Evolutionary conservation across 2,329 filamentous ascomycete genomes (phyloP).

Genomic region (Stenocarpella maydis): DNA sequence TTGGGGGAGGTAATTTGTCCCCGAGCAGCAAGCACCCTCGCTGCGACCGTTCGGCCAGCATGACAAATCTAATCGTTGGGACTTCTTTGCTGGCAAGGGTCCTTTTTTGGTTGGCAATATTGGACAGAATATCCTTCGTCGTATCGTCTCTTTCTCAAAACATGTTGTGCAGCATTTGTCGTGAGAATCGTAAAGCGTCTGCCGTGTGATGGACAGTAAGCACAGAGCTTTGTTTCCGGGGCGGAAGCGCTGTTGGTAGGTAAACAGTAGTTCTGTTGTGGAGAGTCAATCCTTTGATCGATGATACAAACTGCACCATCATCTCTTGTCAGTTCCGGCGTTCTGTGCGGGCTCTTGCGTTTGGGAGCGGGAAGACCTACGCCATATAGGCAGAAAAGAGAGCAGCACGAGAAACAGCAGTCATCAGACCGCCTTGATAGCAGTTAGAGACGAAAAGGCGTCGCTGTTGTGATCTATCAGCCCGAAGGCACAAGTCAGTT

Average conservation of each 20-base stretch:
- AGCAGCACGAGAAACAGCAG: neutral
- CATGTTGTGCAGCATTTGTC: neutral
- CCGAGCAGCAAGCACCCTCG: neutral
- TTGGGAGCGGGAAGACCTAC: neutral
- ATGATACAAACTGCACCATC: constrained; percentile 30
- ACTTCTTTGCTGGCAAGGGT: neutral
- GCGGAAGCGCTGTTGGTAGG: constrained; percentile 23
- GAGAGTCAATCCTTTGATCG: constrained; percentile 26
- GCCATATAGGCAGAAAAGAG: constrained; percentile 13
- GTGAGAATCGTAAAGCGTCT: constrained; percentile 33
- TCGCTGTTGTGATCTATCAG: constrained; percentile 8
- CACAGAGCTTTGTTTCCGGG: constrained; percentile 36
- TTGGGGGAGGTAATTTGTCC: neutral
- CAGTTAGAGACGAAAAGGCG: constrained; percentile 14
- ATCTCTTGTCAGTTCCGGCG: neutral
- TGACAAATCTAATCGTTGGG: neutral
- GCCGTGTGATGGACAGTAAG: constrained; percentile 37
- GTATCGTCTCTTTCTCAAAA: constrained; percentile 21
- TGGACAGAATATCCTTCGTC: constrained; percentile 26
- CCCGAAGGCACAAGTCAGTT: neutral
- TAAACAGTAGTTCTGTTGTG: constrained; percentile 40
- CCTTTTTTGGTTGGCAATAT: constrained; percentile 9
- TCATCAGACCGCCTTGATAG: constrained; percentile 21
- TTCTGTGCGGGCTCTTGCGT: neutral
- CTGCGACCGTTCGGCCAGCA: neutral